A percentile compares a stretch with the other conserved stretches of the same genome.
These are phyloP conservation scores for Arthrobotrys pseudoclavata DNA, from an alignment of 2,329 filamentous ascomycete genomes.

Conservation along the genomic window DNA sequence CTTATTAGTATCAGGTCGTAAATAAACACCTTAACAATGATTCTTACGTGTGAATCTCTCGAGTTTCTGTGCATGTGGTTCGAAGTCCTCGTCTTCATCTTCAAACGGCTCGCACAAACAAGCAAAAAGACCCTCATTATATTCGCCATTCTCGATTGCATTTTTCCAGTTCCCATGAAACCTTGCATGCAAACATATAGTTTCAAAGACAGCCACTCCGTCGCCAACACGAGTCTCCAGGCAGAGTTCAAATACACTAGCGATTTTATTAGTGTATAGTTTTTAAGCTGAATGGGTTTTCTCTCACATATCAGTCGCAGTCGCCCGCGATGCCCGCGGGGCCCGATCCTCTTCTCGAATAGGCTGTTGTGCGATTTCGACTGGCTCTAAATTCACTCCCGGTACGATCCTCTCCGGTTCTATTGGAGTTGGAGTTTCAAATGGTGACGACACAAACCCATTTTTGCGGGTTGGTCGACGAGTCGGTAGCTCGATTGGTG, in stretches of 20 bases:
- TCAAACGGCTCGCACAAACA: constrained; percentile 55
- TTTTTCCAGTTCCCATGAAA: constrained; percentile 59
- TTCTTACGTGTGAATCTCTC: constrained; percentile 45
- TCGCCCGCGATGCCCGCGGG: constrained; percentile 39
- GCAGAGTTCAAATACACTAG: constrained; percentile 52
- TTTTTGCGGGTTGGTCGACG: constrained; percentile 30
- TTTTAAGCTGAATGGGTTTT: background rate
- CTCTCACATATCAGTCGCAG: constrained; percentile 50
- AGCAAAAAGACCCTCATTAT: constrained; percentile 59
- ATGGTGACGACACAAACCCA: constrained; percentile 22
- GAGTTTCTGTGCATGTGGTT: constrained; percentile 49
- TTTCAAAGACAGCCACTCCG: constrained; percentile 46
- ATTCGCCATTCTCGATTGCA: constrained; percentile 43
- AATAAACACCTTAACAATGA: background rate
- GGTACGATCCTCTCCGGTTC: constrained; percentile 16
- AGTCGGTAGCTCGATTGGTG: constrained; percentile 26
- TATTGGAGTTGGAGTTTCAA: constrained; percentile 23
- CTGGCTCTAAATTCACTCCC: constrained; percentile 16
- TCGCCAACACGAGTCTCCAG: constrained; percentile 34
- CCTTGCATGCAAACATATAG: constrained; percentile 39
- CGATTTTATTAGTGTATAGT: background rate
- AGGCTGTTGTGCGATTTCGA: constrained; percentile 31
- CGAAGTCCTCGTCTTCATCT: constrained; percentile 58
- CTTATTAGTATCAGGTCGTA: background rate
- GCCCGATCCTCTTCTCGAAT: constrained; percentile 35